Percentiles rank a stretch among this genome's conserved stretches.
Conservation (phyloP, 352 stramenopile species). For the Phytophthora brassicae region DNA sequence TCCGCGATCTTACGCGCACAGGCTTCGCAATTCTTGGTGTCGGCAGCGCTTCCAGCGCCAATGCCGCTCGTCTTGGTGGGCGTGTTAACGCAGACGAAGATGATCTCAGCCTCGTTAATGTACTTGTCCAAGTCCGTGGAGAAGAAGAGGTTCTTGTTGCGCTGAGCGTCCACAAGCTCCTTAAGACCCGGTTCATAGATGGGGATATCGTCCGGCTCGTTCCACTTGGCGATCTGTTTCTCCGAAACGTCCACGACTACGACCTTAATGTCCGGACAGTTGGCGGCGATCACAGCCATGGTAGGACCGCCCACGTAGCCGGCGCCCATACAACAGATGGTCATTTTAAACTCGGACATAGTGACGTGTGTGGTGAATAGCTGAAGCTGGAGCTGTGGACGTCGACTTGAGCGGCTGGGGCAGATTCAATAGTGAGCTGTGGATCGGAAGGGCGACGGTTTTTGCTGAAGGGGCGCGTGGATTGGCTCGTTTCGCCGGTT, state of each 20-base stretch:
- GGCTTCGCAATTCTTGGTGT: constrained; percentile 99
- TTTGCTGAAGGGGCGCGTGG: constrained; percentile 3
- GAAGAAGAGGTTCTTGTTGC: constrained; percentile 99
- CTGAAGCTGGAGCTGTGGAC: neutral
- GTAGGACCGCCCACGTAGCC: constrained; percentile 99
- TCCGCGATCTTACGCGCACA: constrained; percentile 98
- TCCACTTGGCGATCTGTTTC: constrained; percentile 98
- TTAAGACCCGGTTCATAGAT: constrained; percentile 99
- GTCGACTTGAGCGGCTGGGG: constrained; percentile 13
- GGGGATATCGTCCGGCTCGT: constrained; percentile 92
- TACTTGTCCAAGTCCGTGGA: constrained; percentile 96
- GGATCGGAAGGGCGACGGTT: constrained; percentile 1
- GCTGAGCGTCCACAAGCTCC: constrained; percentile 92
- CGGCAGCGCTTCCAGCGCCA: constrained; percentile 95
- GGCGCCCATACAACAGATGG: constrained; percentile 96
- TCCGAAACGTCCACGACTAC: constrained; percentile 97
- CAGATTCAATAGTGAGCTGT: constrained; percentile 30
- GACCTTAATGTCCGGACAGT: constrained; percentile 97
- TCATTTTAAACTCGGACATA: constrained; percentile 73
- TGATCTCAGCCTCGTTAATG: constrained; percentile 97
- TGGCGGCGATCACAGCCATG: constrained; percentile 99
- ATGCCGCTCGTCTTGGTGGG: constrained; percentile 98
- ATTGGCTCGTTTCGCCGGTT: constrained; percentile 9
- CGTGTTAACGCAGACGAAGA: constrained; percentile 99
- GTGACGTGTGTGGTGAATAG: neutral